Evolutionary conservation across 768 basidiomycete species (phyloP).

Genomic region (Dacryopinax spathularia): DNA sequence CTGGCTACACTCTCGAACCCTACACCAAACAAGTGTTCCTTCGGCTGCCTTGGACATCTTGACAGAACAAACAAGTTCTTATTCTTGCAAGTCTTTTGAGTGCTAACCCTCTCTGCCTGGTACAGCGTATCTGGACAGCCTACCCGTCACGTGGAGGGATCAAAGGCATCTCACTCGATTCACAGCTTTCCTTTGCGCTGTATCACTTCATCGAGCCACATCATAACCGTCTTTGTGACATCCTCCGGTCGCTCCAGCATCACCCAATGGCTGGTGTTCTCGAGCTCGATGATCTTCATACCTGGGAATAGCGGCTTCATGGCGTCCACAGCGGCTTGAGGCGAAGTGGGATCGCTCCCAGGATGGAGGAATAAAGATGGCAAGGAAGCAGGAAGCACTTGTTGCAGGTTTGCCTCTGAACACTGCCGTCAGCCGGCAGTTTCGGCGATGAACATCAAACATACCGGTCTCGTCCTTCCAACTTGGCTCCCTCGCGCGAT

Average conservation of each 20-base stretch:
- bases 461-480: neutral
- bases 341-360: conserved; percentile 38
- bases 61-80: too few relatives aligned
- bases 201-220: conserved; percentile 16
- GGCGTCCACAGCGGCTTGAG: conserved; percentile 29
- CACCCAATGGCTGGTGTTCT: conserved; percentile 54
- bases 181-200: neutral
- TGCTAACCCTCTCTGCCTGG: too few relatives aligned
- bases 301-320: conserved; percentile 37
- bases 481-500: neutral
- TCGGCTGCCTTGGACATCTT: too few relatives aligned
- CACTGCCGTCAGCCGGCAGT: neutral
- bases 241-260: conserved; percentile 47
- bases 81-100: too few relatives aligned
- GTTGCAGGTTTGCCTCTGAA: neutral
- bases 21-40: too few relatives aligned
- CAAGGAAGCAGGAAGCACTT: conserved; percentile 4
- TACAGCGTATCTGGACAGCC: too few relatives aligned
- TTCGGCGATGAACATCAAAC: neutral
- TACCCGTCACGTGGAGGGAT: too few relatives aligned
- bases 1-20: too few relatives aligned
- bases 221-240: conserved; percentile 35
- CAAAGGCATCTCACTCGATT: too few relatives aligned
- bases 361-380: conserved; percentile 53
- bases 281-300: conserved; percentile 38